Conservation (phyloP, 1,139 yeast species). For the Kurtzmaniella quercitrusa region DNA sequence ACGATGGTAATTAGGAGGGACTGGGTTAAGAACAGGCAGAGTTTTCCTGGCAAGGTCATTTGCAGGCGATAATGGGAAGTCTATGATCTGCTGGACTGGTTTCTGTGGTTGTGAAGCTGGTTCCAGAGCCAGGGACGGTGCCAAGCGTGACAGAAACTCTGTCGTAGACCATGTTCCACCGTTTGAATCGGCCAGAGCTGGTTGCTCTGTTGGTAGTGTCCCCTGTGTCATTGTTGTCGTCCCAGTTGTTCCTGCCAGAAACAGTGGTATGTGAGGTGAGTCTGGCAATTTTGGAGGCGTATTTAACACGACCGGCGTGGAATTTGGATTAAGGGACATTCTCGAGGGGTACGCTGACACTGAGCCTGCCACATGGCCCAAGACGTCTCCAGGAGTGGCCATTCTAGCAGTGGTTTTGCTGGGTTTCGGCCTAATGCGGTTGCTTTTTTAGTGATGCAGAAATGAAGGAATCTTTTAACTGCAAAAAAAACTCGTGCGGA, state of each 20-base stretch:
- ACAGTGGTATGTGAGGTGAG: background rate
- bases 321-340: background rate
- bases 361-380: conserved; percentile 1
- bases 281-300: background rate
- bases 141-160: too few species aligned
- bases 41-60: too few species aligned
- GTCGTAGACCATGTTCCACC: too few species aligned
- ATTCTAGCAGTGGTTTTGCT: background rate
- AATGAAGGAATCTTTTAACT: background rate
- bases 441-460: background rate
- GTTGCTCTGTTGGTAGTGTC: too few species aligned
- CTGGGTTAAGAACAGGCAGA: too few species aligned
- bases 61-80: too few species aligned
- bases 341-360: background rate
- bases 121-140: too few species aligned
- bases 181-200: too few species aligned
- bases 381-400: conserved; percentile 1
- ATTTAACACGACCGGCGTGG: background rate
- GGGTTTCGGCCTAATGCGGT: background rate
- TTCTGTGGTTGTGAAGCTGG: too few species aligned
- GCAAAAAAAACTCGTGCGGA: background rate
- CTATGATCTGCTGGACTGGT: too few species aligned
- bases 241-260: background rate
- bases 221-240: too few species aligned
- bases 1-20: too few species aligned